Percentiles rank a stretch among this genome's conserved stretches.
Evolutionary conservation across 2,329 filamentous ascomycete genomes (phyloP).

Genomic region (Berkeleyomyces rouxiae): DNA sequence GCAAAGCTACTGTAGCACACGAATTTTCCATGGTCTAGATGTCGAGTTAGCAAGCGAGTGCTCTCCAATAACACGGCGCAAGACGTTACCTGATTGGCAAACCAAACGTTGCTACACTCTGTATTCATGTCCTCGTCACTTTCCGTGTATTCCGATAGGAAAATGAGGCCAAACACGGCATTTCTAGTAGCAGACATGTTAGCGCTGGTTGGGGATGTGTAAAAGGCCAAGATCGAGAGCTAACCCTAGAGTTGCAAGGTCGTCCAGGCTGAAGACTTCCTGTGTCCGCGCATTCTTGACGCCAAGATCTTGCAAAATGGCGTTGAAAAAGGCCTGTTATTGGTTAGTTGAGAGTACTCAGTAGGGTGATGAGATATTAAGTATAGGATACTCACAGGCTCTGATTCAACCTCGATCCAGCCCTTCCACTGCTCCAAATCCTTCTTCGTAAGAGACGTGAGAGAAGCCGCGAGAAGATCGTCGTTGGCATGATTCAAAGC

Average conservation of each 20-base stretch:
- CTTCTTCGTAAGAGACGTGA: conserved; percentile 30
- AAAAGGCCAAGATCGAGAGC: conserved; percentile 22
- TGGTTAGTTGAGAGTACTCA: neutral
- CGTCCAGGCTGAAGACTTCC: conserved; percentile 60
- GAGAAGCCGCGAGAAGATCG: conserved; percentile 29
- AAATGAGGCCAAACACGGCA: conserved; percentile 72
- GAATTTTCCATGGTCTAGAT: conserved; percentile 60
- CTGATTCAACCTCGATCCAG: conserved; percentile 77
- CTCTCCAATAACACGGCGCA: neutral
- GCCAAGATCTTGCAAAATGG: conserved; percentile 64
- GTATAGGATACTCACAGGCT: conserved; percentile 45
- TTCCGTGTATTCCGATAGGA: conserved; percentile 59
- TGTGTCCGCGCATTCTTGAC: conserved; percentile 56
- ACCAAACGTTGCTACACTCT: conserved; percentile 56
- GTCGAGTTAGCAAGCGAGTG: neutral
- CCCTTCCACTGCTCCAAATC: conserved; percentile 49
- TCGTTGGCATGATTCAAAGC: conserved; percentile 16
- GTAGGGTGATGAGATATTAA: neutral
- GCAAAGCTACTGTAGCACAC: conserved; percentile 79
- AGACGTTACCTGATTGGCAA: conserved; percentile 62
- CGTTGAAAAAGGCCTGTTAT: conserved; percentile 62
- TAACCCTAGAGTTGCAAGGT: conserved; percentile 43
- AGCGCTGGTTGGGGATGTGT: neutral
- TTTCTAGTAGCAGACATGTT: conserved; percentile 30
- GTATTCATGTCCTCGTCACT: conserved; percentile 35